Percentiles rank a stretch among this genome's conserved stretches.
phyloP scores from a whole-genome alignment of 768 basidiomycete genomes.

The Panus rudis region DNA sequence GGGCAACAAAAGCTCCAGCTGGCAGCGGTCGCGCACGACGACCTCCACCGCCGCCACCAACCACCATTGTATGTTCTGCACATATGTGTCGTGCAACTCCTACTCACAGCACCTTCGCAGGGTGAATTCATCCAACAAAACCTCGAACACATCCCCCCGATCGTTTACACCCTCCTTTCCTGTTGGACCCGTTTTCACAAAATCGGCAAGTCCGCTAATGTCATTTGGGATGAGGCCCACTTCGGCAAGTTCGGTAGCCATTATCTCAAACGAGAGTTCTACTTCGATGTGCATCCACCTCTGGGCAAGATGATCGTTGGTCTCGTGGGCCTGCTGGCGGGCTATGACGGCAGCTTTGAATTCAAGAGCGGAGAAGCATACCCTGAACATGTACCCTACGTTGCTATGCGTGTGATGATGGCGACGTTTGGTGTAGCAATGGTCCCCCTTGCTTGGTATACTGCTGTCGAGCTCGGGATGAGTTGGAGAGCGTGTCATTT shows the following conservation, averaged over 20 bases:
- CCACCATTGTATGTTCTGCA: slow-evolving; percentile 32
- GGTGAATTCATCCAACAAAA: slow-evolving; percentile 76
- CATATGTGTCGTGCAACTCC: slow-evolving; percentile 2
- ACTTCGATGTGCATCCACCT: slow-evolving; percentile 98
- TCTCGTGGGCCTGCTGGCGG: slow-evolving; percentile 81
- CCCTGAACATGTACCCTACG: slow-evolving; percentile 80
- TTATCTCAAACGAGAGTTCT: slow-evolving; percentile 98
- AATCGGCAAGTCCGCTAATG: slow-evolving; percentile 78
- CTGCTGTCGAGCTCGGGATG: slow-evolving; percentile 90
- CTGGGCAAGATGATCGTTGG: slow-evolving; percentile 99
- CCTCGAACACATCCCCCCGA: slow-evolving; percentile 67
- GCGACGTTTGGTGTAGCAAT: slow-evolving; percentile 92
- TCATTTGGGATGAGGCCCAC: slow-evolving; percentile 99
- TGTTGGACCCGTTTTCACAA: slow-evolving; percentile 94
- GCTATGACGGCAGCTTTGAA: slow-evolving; percentile 88
- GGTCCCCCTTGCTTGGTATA: slow-evolving; percentile 97
- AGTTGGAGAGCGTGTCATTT: slow-evolving; percentile 84
- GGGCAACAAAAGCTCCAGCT: slow-evolving; percentile 20
- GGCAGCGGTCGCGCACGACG: slow-evolving; percentile 52
- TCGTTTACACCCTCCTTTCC: slow-evolving; percentile 85
- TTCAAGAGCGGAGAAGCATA: slow-evolving; percentile 90
- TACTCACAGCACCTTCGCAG: slow-evolving; percentile 28
- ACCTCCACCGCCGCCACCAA: slow-evolving; percentile 58
- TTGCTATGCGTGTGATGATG: slow-evolving; percentile 92
- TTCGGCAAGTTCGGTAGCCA: slow-evolving; percentile 99